phyloP scores from a whole-genome alignment of 768 basidiomycete genomes.

The Wakefieldia striispora region DNA sequence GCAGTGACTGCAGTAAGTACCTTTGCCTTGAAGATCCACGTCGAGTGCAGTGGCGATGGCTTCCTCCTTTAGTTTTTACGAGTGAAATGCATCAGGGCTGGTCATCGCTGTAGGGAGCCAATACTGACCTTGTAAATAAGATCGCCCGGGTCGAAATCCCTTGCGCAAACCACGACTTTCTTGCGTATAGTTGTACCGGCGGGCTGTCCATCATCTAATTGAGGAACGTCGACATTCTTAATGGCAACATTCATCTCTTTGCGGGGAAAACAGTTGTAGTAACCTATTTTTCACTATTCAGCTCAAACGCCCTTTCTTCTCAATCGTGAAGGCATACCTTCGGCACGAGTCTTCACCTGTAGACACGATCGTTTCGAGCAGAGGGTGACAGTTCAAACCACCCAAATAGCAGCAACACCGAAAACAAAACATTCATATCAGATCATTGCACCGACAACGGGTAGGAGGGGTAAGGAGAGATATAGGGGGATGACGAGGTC shows the following conservation, averaged over 20 bases:
- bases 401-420: constrained; percentile 15
- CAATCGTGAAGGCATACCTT: constrained; percentile 60
- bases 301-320: constrained; percentile 9
- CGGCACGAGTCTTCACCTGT: constrained; percentile 64
- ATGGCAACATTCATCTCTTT: constrained; percentile 68
- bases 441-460: constrained; percentile 38
- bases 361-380: constrained; percentile 13
- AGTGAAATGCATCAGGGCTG: constrained; percentile 5
- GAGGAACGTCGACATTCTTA: constrained; percentile 33
- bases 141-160: constrained; percentile 69
- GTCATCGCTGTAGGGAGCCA: not conserved
- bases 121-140: constrained; percentile 67
- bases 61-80: constrained; percentile 52
- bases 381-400: constrained; percentile 12
- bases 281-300: constrained; percentile 47
- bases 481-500: constrained; percentile 16
- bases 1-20: constrained; percentile 73
- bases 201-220: constrained; percentile 14
- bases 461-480: constrained; percentile 19
- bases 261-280: constrained; percentile 76
- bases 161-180: constrained; percentile 58
- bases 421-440: constrained; percentile 54
- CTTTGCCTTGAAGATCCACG: constrained; percentile 62
- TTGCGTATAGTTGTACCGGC: constrained; percentile 32
- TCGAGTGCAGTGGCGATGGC: constrained; percentile 74